Evolutionary conservation across 2,329 filamentous ascomycete species (phyloP).

Genomic region (Ceratocystis cubensis): DNA sequence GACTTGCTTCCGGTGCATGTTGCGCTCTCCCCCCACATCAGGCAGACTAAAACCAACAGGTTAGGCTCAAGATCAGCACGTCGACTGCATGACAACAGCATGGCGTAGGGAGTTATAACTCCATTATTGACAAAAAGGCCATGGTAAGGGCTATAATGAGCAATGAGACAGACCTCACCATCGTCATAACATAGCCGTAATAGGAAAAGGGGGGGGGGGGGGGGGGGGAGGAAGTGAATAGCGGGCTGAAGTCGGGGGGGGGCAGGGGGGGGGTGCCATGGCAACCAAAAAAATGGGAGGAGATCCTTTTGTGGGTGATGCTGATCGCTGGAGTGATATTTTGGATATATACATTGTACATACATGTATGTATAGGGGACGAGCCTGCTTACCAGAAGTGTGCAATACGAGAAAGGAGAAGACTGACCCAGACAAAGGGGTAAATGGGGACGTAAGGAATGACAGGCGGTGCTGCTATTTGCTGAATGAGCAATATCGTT

Average conservation of each 20-base stretch:
- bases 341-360: neutral
- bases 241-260: neutral
- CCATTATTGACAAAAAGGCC: neutral
- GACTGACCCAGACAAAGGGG: neutral
- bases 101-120: neutral
- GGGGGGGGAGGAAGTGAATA: neutral
- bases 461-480: neutral
- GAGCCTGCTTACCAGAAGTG: neutral
- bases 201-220: neutral
- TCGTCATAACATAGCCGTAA: neutral
- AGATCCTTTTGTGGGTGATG: neutral
- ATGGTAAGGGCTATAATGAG: neutral
- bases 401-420: neutral
- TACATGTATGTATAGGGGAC: neutral
- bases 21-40: neutral
- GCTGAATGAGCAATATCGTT: neutral
- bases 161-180: neutral
- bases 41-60: neutral
- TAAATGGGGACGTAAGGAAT: neutral
- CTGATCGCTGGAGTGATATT: neutral
- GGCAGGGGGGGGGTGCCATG: neutral
- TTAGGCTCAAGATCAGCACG: slow-evolving; percentile 2
- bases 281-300: neutral
- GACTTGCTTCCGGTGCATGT: neutral
- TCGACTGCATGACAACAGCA: neutral